Conservation (phyloP, 768 basidiomycete species). For the Gloeophyllum trabeum region DNA sequence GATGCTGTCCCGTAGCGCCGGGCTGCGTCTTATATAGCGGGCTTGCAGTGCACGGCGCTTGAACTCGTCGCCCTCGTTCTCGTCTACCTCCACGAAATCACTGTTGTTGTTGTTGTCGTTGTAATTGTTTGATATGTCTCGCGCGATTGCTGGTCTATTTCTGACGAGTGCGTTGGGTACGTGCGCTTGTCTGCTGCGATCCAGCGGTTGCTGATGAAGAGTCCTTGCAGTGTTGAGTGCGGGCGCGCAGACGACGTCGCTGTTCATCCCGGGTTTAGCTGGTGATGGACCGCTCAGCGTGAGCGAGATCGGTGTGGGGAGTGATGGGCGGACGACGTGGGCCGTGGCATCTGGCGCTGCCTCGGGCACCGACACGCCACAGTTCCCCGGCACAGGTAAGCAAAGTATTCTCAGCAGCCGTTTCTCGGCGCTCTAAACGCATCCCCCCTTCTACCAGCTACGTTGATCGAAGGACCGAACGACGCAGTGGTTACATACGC, state of each 20-base stretch:
- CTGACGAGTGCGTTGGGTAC: slow-evolving; percentile 2
- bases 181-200: slow-evolving; percentile 1
- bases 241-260: no score
- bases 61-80: no score
- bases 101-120: no score
- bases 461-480: slow-evolving; percentile 30
- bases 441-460: slow-evolving; percentile 17
- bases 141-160: slow-evolving; percentile 4
- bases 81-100: no score
- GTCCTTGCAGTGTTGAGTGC: no score
- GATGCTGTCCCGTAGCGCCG: no score
- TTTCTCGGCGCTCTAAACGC: not conserved
- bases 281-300: slow-evolving; percentile 31
- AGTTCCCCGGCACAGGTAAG: slow-evolving; percentile 29
- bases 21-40: no score
- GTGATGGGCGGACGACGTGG: slow-evolving; percentile 31
- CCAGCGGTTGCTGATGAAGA: slow-evolving; percentile 16
- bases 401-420: not conserved
- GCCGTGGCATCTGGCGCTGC: slow-evolving; percentile 25
- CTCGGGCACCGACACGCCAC: slow-evolving; percentile 17
- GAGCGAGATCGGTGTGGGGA: slow-evolving; percentile 27
- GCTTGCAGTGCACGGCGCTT: no score
- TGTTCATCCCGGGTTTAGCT: slow-evolving; percentile 35
- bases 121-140: no score
- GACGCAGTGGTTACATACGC: slow-evolving; percentile 27